Evolutionary conservation across 441 rosid genomes (phyloP), one percentile per base, ranked within the genome.

Genomic region (Pelargonium citronellum): DNA sequence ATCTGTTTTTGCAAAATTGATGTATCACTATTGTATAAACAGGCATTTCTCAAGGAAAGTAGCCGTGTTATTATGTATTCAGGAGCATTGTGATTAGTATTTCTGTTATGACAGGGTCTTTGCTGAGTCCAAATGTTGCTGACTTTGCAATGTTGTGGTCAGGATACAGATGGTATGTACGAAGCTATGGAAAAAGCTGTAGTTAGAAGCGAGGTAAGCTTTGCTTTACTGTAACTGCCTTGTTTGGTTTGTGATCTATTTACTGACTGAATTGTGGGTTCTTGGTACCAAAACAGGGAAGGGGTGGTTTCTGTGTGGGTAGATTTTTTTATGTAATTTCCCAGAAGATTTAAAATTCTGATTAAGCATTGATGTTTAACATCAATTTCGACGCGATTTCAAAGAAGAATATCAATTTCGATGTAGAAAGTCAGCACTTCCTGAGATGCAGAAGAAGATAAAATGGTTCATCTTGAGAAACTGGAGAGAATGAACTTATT

Each of bases 141-240:
- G 87, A 90, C 88, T 87, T 85, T 90, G 84, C 90, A 84, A 80
- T 87, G 86, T 85, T 87, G 79, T 87, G 91, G 78, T 71, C 92
- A 90, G 92, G 96, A 85, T 79, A 82, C 90, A 77, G 91, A 85
- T 74, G 83, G 79, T 79, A 80, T 90, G 73, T 69, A 76, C 79
- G 78, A 84, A 70, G 96, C 91, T 75, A 80, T 88, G 89, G 84
- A 68, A 74, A 80, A 82, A 66, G 90, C 87, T 49, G 75, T 87
- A 71, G 80, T 81, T 64, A 78, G 85, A 84, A 84, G 85, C 73
- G 87, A 90, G 91, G 96, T 88, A 81, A 78, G 69, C 70, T 71
- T 27, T 68, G 8, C 72, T 19, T 71, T 67, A 37, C 46, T 68
- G 10, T 61, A 55, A 34, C 67, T 46, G 41, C 37, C 47, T 44